These are phyloP conservation scores for Elongisporangium prolatum DNA, from an alignment of 352 stramenopile genomes.

Conservation along the genomic window DNA sequence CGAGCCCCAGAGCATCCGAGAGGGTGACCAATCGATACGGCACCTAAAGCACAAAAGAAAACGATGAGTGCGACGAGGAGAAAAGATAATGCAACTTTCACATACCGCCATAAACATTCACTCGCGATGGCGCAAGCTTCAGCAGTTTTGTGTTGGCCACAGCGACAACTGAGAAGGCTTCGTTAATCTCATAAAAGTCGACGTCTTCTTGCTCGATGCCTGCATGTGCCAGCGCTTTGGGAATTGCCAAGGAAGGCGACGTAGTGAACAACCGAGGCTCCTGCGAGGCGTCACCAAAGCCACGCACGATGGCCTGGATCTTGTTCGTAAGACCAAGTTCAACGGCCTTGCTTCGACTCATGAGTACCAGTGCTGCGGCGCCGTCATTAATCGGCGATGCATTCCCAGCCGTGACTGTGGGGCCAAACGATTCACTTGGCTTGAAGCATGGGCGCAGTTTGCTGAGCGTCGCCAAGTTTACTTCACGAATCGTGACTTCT, in stretches of 20 bases:
- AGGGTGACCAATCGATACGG: slow-evolving; percentile 57
- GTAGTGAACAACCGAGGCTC: slow-evolving; percentile 92
- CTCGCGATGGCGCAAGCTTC: slow-evolving; percentile 73
- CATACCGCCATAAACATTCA: slow-evolving; percentile 95
- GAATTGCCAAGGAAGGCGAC: slow-evolving; percentile 89
- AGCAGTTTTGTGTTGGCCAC: slow-evolving; percentile 92
- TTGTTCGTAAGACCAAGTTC: slow-evolving; percentile 45
- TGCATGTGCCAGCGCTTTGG: slow-evolving; percentile 77
- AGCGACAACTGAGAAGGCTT: slow-evolving; percentile 95
- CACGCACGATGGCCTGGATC: slow-evolving; percentile 60
- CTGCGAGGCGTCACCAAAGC: slow-evolving; percentile 71
- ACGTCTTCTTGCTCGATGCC: slow-evolving; percentile 81
- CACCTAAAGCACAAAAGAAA: slow-evolving; percentile 16
- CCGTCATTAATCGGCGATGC: slow-evolving; percentile 95
- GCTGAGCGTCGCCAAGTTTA: slow-evolving; percentile 85
- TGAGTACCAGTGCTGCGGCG: slow-evolving; percentile 91
- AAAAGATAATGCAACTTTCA: not conserved
- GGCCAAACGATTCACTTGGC: slow-evolving; percentile 47
- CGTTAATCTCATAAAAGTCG: slow-evolving; percentile 98
- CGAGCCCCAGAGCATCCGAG: slow-evolving; percentile 71
- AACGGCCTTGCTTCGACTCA: slow-evolving; percentile 78
- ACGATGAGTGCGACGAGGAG: not conserved
- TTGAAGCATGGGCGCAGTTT: slow-evolving; percentile 90
- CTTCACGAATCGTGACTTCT: slow-evolving; percentile 67
- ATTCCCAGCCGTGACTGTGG: slow-evolving; percentile 94